Evolutionary conservation across 768 basidiomycete species (phyloP).

Genomic region (Kwoniella pini): DNA sequence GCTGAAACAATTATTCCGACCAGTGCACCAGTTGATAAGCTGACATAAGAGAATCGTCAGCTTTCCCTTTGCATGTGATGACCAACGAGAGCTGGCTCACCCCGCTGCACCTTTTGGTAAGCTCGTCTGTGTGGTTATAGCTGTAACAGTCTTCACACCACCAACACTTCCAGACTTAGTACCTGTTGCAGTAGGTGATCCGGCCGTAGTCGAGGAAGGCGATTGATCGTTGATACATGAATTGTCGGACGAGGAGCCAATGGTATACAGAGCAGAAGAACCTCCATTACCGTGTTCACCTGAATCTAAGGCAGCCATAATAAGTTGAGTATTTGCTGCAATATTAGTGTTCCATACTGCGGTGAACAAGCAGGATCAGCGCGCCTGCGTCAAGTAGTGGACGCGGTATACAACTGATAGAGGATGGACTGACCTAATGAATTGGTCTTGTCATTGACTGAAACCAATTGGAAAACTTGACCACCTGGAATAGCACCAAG

Average conservation of each 20-base stretch:
- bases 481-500: conserved; percentile 70
- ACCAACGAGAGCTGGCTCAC: conserved; percentile 21
- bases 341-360: conserved; percentile 65
- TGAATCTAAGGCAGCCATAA: conserved; percentile 39
- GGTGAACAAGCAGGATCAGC: conserved; percentile 22
- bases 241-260: conserved; percentile 59
- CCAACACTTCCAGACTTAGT: conserved; percentile 11
- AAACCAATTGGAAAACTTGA: conserved; percentile 58
- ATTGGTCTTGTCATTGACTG: conserved; percentile 54
- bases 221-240: conserved; percentile 63
- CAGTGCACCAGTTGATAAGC: conserved; percentile 37
- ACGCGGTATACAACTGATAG: background rate
- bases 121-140: conserved; percentile 32
- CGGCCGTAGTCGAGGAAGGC: conserved; percentile 45
- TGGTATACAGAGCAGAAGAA: conserved; percentile 61
- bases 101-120: conserved; percentile 26
- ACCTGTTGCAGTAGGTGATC: conserved; percentile 19
- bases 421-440: conserved; percentile 23
- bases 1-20: conserved; percentile 41
- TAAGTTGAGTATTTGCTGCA: conserved; percentile 61
- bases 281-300: conserved; percentile 60
- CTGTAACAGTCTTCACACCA: conserved; percentile 45
- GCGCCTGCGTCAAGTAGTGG: background rate
- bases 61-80: background rate
- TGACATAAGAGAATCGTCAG: background rate